These are phyloP conservation scores for Globisporangium echinulatum DNA, from an alignment of 352 stramenopile genomes.

Conservation along the genomic window DNA sequence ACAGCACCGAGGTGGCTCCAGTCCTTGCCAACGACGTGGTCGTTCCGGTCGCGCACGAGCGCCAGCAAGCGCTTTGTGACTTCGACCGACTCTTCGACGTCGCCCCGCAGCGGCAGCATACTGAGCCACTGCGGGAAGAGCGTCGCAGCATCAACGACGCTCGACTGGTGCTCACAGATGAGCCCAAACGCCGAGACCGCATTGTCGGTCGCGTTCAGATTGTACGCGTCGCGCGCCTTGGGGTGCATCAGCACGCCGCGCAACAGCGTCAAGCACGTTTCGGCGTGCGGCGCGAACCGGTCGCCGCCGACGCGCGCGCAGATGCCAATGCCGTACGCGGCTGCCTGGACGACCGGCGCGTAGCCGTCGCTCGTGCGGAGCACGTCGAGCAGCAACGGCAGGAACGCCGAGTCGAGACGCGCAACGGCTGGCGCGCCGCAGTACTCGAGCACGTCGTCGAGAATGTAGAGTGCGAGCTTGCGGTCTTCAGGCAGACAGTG, in stretches of 20 bases:
- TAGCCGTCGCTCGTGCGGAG: conserved; percentile 54
- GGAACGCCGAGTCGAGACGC: conserved; percentile 43
- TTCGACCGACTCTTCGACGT: conserved; percentile 67
- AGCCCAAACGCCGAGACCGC: conserved; percentile 68
- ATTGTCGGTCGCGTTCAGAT: conserved; percentile 78
- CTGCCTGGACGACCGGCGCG: conserved; percentile 57
- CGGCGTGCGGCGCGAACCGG: conserved; percentile 44
- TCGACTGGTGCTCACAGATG: conserved; percentile 59
- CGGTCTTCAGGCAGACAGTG: conserved; percentile 75
- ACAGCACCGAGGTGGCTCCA: conserved; percentile 44
- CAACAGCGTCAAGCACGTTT: conserved; percentile 46
- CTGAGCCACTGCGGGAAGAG: conserved; percentile 69
- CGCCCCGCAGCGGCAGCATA: conserved; percentile 64
- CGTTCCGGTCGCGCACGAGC: conserved; percentile 52
- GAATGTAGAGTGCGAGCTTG: conserved; percentile 80
- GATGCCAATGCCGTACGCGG: conserved; percentile 69
- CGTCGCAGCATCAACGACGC: conserved; percentile 31
- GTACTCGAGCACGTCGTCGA: conserved; percentile 82
- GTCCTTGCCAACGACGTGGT: conserved; percentile 46
- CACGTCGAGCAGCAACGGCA: conserved; percentile 59
- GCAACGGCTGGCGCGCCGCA: conserved; percentile 44
- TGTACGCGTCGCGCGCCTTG: conserved; percentile 34
- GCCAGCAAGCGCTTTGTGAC: conserved; percentile 62
- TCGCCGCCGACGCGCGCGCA: conserved; percentile 48
- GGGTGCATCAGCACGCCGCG: conserved; percentile 49